Conservation (phyloP, 2,329 filamentous ascomycete genomes). For the Sporothrix protearum region DNA sequence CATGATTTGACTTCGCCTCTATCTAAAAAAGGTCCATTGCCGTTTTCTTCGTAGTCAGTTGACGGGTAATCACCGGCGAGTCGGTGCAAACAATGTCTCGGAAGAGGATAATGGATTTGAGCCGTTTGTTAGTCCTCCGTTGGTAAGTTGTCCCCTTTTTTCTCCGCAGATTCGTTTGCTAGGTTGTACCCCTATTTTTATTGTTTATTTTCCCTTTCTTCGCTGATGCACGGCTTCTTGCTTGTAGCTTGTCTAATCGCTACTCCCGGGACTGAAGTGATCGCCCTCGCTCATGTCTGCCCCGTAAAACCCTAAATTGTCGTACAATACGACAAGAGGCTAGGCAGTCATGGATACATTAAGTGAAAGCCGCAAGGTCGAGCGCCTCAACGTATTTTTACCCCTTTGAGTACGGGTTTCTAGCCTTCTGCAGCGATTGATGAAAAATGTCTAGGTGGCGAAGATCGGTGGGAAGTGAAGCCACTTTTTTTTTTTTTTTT, state of each 20-base stretch:
- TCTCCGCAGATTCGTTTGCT: not conserved
- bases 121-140: conserved; percentile 6
- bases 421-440: not conserved
- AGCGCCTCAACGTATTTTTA: not conserved
- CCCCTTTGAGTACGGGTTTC: not conserved
- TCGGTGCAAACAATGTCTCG: conserved; percentile 19
- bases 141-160: not conserved
- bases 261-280: not conserved
- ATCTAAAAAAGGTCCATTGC: not conserved
- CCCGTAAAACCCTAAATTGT: not conserved
- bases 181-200: not conserved
- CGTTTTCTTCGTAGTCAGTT: not conserved
- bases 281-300: not conserved
- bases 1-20: too few species aligned
- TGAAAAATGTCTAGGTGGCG: not conserved
- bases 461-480: not conserved
- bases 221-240: not conserved
- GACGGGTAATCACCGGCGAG: not conserved
- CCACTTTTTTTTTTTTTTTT: too few species aligned
- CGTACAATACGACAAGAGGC: not conserved
- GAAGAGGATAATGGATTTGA: not conserved
- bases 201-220: not conserved
- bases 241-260: not conserved
- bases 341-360: too few species aligned
- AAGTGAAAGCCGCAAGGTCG: not conserved